phyloP scores from a whole-genome alignment of 2,329 filamentous ascomycete species.

The Aspergillus sp. region DNA sequence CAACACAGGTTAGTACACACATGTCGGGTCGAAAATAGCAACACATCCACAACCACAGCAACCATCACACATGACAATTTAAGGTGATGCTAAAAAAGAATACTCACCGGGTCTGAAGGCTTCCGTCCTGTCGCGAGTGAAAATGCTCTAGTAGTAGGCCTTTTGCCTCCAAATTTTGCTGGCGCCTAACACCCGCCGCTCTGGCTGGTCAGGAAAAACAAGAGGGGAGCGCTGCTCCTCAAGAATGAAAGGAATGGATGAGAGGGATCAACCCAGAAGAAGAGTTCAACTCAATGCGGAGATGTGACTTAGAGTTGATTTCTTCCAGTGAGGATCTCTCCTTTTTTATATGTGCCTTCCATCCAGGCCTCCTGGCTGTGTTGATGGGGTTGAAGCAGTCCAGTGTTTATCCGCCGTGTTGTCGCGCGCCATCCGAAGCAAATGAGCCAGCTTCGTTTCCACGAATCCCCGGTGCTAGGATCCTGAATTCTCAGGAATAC shows the following conservation, averaged over 20 bases:
- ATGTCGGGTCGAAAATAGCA: constrained; percentile 5
- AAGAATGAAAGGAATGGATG: not conserved
- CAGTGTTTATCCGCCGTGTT: not conserved
- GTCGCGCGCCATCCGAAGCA: constrained; percentile 6
- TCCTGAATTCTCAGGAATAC: too few relatives aligned
- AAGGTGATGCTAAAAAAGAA: not conserved
- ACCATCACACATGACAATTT: not conserved
- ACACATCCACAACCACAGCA: not conserved
- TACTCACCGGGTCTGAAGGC: not conserved
- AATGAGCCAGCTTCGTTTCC: not conserved
- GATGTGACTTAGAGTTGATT: too few relatives aligned
- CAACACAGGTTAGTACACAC: not conserved
- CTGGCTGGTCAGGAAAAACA: not conserved
- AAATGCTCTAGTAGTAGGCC: too few relatives aligned
- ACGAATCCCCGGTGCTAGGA: constrained; percentile 3
- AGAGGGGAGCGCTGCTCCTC: not conserved
- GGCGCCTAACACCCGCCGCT: not conserved
- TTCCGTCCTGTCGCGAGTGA: too few relatives aligned
- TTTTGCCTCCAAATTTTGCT: not conserved
- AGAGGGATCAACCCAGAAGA: not conserved
- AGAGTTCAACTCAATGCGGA: not conserved
- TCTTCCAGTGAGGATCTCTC: too few relatives aligned
- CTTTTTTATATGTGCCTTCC: not conserved
- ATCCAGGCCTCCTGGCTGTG: not conserved
- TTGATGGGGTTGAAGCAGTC: not conserved